Conservation (phyloP, 139 green algal species). For the Closterium sp. region DNA sequence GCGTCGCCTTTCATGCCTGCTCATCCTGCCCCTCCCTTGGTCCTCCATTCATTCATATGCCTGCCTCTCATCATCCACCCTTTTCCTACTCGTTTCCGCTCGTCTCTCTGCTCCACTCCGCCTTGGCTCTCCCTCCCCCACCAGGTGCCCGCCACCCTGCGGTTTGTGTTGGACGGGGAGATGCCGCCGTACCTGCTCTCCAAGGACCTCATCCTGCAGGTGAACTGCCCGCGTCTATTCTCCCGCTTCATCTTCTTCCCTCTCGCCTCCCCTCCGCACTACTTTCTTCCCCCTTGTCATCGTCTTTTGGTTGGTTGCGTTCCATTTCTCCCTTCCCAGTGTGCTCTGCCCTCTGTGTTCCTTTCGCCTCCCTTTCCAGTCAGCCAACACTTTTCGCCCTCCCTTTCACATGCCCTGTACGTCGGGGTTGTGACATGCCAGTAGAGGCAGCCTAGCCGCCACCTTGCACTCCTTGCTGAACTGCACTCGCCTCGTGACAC, state of each 20-base stretch:
- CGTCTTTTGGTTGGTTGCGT: no score
- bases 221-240: no score
- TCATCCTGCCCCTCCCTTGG: neutral
- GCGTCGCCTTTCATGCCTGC: neutral
- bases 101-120: neutral
- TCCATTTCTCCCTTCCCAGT: neutral
- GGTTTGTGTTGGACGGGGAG: slow-evolving; percentile 89
- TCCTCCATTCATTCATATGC: neutral
- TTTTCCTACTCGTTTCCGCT: neutral
- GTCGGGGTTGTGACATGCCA: no score
- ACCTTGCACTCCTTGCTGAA: no score
- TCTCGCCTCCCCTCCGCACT: neutral
- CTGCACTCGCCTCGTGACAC: no score
- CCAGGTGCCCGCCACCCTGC: slow-evolving; percentile 87
- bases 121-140: neutral
- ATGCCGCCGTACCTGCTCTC: slow-evolving; percentile 88
- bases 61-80: neutral
- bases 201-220: slow-evolving; percentile 87
- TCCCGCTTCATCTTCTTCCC: neutral
- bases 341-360: neutral
- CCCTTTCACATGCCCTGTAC: no score
- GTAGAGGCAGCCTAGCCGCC: no score
- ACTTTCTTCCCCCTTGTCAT: no score
- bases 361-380: no score
- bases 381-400: no score